These are phyloP conservation scores for Ustilago vetiveriae DNA, from an alignment of 1,284 basidiomycete genomes.

Conservation along the genomic window DNA sequence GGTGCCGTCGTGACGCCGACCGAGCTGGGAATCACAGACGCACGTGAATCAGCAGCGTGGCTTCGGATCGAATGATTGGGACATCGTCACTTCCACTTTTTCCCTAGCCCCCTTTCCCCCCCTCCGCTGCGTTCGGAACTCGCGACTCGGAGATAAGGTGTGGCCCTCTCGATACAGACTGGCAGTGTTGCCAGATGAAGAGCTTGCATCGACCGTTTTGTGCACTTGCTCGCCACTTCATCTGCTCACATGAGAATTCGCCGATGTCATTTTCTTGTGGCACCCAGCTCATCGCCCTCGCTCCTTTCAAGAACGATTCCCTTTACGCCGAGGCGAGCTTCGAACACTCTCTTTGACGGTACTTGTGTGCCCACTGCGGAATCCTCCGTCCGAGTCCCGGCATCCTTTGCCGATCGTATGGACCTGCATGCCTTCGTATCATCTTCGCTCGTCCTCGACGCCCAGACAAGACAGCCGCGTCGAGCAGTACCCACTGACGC, in stretches of 20 bases:
- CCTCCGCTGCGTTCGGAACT: constrained; percentile 3
- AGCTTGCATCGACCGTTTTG: too few species aligned
- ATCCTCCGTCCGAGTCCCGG: constrained; percentile 1
- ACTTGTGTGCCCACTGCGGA: neutral
- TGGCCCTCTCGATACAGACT: too few species aligned
- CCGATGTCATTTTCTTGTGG: too few species aligned
- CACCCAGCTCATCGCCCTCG: neutral
- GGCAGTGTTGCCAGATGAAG: too few species aligned
- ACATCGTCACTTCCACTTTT: neutral
- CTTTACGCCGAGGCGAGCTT: neutral
- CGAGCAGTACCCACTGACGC: constrained; percentile 1
- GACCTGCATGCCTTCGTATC: neutral
- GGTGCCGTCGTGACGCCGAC: too few species aligned
- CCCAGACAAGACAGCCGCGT: neutral
- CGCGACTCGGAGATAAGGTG: neutral
- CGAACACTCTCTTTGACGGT: constrained; percentile 1
- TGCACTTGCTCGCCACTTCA: too few species aligned
- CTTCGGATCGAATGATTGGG: too few species aligned
- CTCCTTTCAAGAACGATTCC: too few species aligned
- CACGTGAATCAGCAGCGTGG: neutral
- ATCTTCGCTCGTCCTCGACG: neutral
- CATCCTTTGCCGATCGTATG: constrained; percentile 1
- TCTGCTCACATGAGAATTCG: constrained; percentile 4
- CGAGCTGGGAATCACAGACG: too few species aligned
- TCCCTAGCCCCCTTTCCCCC: too few species aligned